Conservation (phyloP, 306 rosid species). For the Rosa multiflora region DNA sequence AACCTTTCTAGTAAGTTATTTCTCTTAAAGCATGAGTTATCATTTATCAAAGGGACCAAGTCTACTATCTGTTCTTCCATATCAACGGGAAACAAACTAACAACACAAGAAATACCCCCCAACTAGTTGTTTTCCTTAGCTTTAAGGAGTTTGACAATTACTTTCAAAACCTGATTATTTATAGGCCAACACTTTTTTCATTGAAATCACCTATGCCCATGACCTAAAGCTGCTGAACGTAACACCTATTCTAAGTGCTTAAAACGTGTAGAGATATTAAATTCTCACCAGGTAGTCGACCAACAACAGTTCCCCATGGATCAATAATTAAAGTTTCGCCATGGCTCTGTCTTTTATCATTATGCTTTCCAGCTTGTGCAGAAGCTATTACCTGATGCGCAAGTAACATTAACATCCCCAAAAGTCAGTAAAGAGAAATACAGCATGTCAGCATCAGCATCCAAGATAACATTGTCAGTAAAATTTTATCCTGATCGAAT, state of each 20-base stretch:
- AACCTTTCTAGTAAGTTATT: not conserved
- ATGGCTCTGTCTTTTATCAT: constrained; percentile 79
- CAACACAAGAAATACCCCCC: not conserved
- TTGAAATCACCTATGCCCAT: not conserved
- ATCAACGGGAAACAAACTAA: not conserved
- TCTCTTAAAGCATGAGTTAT: not conserved
- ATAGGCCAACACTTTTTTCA: not conserved
- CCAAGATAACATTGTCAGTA: not conserved
- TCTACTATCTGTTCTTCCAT: not conserved
- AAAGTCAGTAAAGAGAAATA: constrained; percentile 14
- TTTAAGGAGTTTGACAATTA: not conserved
- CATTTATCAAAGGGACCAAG: not conserved
- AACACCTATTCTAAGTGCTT: not conserved
- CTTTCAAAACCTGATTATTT: not conserved
- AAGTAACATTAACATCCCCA: constrained; percentile 30
- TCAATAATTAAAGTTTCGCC: constrained; percentile 88
- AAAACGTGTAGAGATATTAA: not conserved
- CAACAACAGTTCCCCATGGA: constrained; percentile 90
- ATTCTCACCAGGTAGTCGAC: constrained; percentile 74
- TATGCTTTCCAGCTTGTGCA: constrained; percentile 86
- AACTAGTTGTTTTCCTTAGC: not conserved
- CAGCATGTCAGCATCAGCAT: not conserved
- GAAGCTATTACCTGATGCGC: constrained; percentile 83
- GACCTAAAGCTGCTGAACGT: not conserved
- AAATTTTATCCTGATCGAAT: not conserved